Evolutionary conservation across 2,329 filamentous ascomycete genomes (phyloP), one percentile per base, ranked within the genome.

Genomic region (Exophiala aquamarina): DNA sequence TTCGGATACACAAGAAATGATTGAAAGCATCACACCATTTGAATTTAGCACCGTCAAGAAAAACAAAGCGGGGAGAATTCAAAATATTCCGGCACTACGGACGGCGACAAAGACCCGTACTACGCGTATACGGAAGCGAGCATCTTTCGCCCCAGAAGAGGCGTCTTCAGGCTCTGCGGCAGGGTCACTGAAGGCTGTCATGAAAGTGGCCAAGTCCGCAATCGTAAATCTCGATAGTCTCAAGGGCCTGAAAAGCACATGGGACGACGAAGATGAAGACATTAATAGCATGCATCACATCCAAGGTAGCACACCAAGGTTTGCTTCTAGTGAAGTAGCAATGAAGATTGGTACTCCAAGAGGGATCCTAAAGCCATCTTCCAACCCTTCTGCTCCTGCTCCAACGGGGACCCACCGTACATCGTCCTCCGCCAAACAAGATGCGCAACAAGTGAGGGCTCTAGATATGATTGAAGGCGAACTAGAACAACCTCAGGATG

Each of bases 11-110:
- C 39, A 46, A 19, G 8, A 41, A 17, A 66, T 71, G 57, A 62
- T 72, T 13, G 66, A 71, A 44, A 62, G 65, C 11, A 62, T 63
- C 20, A 69, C 66, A 3, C 69, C 69, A 7, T 71, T 68, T 43
- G 63, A 59, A 3, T 62, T 69, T 32, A 69, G 66, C 28, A 64
- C 64, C 14, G 54, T 57, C n/a, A 66, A 60, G 50, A 65, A 60
- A 47, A 32, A 18, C 5, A 13, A 19, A 20, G 34, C 10, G 36
- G 28, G 20, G 13, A 8, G 18, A 7, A 19, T 21, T 19, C 14
- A 38, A 33, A 40, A 31, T 20, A 14, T 13, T 13, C 18, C 19
- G 15, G 34, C 47, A 41, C 35, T 47, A 8, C 34, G 17, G 18
- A 35, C 18, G 6, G 36, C 28, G n/a, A 47, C 35, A 15, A 36